These are phyloP conservation scores for Bimuria novae-zelandiae DNA, from an alignment of 2,329 filamentous ascomycete genomes.

Conservation along the genomic window DNA sequence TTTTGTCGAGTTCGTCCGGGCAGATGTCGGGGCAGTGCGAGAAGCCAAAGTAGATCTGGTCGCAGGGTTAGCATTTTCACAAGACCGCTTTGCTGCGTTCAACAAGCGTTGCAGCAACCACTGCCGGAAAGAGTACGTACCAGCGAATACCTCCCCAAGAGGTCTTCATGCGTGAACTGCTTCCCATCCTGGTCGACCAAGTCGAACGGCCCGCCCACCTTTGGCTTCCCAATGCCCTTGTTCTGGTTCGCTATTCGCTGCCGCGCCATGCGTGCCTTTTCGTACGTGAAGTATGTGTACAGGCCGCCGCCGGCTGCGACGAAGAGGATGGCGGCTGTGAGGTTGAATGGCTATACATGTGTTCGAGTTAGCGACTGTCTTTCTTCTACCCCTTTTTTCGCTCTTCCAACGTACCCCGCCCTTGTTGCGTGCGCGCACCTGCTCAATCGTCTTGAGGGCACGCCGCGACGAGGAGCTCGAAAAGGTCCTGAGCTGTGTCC, in stretches of 20 bases:
- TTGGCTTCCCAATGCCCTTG: slow-evolving; percentile 90
- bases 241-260: slow-evolving; percentile 87
- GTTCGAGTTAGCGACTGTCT: too few species aligned
- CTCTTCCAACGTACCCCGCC: slow-evolving; percentile 44
- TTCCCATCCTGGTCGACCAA: slow-evolving; percentile 82
- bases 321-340: slow-evolving; percentile 87
- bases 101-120: background rate
- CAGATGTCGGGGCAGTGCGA: slow-evolving; percentile 98
- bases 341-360: slow-evolving; percentile 86
- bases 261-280: slow-evolving; percentile 89
- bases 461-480: slow-evolving; percentile 33
- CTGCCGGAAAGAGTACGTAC: slow-evolving; percentile 52
- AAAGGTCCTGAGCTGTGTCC: slow-evolving; percentile 27
- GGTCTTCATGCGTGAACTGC: slow-evolving; percentile 74
- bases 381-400: too few species aligned
- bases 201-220: slow-evolving; percentile 87
- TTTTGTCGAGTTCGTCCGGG: slow-evolving; percentile 98
- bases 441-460: slow-evolving; percentile 43
- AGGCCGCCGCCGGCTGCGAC: slow-evolving; percentile 76
- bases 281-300: slow-evolving; percentile 88
- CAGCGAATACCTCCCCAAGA: slow-evolving; percentile 85
- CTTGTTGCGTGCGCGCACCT: slow-evolving; percentile 42
- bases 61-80: slow-evolving; percentile 13
- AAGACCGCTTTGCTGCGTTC: too few species aligned
- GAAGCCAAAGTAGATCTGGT: slow-evolving; percentile 95